Conservation (phyloP, 225 moss, liverwort and hornwort genomes). For the Thuidium tamariscinum region DNA sequence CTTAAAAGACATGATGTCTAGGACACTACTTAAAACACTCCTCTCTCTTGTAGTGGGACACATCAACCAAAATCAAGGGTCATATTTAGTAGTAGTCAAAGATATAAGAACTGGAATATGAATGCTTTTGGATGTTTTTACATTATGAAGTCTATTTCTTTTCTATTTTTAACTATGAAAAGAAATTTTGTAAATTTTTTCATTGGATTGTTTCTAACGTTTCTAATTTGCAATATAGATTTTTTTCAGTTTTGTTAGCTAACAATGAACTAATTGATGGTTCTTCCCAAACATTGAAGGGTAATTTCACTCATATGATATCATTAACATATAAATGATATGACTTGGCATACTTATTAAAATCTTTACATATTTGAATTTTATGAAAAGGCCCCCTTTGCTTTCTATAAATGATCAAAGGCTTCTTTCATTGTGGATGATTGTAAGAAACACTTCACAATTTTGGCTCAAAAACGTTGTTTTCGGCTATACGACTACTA, state of each 20-base stretch:
- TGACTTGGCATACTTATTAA: fast-evolving
- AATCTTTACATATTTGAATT: not conserved
- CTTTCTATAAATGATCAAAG: fast-evolving
- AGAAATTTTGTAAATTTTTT: not conserved
- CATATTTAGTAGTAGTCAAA: no score
- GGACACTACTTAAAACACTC: no score
- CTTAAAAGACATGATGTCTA: no score
- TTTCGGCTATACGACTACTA: no score
- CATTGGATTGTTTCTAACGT: fast-evolving
- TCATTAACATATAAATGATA: not conserved
- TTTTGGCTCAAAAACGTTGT: no score
- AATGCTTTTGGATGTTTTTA: no score
- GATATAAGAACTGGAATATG: no score
- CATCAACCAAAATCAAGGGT: no score
- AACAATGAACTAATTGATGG: fast-evolving
- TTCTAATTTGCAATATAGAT: fast-evolving
- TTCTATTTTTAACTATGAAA: no score
- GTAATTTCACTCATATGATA: not conserved
- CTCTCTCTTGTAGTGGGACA: no score
- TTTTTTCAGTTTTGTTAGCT: fast-evolving
- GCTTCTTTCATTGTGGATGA: not conserved
- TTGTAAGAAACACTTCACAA: no score
- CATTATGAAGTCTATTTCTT: no score
- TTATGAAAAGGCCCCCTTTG: fast-evolving
- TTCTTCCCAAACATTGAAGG: fast-evolving